phyloP scores from a whole-genome alignment of 192 early-diverging fungal genomes.

The Kickxella alabastrina region DNA sequence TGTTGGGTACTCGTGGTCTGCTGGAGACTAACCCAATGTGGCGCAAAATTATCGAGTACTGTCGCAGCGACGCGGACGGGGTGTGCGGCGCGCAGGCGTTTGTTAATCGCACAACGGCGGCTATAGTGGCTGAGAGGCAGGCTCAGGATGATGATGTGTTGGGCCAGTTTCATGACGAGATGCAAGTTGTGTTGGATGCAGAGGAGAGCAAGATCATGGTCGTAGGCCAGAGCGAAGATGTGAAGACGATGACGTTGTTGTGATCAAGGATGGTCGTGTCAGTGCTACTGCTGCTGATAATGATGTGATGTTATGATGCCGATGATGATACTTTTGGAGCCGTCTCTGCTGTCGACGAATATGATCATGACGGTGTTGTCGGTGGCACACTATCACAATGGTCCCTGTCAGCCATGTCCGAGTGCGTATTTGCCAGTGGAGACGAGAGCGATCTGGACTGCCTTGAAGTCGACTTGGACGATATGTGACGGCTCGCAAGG shows the following conservation, averaged over 20 bases:
- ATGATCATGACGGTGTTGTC: slow-evolving; percentile 29
- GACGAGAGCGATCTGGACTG: slow-evolving; percentile 23
- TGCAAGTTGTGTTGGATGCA: too few species aligned
- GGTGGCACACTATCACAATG: slow-evolving; percentile 42
- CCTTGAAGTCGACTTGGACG: slow-evolving; percentile 43
- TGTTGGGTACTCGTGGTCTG: slow-evolving; percentile 26
- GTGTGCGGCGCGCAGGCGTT: slow-evolving; percentile 29
- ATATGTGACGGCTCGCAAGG: slow-evolving; percentile 13
- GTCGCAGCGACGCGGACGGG: slow-evolving; percentile 6
- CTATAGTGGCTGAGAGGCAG: neutral
- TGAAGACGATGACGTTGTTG: too few species aligned
- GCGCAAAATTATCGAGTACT: slow-evolving; percentile 37
- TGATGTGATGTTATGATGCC: too few species aligned
- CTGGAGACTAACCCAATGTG: slow-evolving; percentile 46
- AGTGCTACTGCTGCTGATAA: too few species aligned
- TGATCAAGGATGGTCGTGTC: too few species aligned
- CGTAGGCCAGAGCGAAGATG: neutral
- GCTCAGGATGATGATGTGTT: neutral
- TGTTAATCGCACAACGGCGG: slow-evolving; percentile 19
- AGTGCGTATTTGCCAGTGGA: neutral
- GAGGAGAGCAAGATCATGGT: too few species aligned
- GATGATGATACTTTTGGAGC: neutral
- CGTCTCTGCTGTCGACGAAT: slow-evolving; percentile 5
- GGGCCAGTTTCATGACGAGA: neutral
- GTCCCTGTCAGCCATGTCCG: slow-evolving; percentile 16